Percentiles rank a stretch among this genome's conserved stretches.
Evolutionary conservation across 2,329 filamentous ascomycete species (phyloP).

Genomic region (Venturiaceae sp.): DNA sequence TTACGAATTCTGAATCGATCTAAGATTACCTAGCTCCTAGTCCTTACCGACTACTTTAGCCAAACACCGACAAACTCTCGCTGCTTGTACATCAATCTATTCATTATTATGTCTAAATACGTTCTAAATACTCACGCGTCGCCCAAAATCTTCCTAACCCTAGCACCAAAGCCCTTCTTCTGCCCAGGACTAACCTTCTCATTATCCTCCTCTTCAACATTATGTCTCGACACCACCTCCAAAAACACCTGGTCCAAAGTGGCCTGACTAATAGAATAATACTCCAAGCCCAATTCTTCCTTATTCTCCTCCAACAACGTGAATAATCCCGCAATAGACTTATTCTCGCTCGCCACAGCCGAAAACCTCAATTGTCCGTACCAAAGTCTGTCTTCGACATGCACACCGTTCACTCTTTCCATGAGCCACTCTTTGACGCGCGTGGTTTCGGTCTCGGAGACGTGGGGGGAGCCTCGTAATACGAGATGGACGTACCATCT

Average conservation of each 20-base stretch:
- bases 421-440: constrained; percentile 57
- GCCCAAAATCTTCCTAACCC: background rate
- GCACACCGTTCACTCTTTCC: constrained; percentile 50
- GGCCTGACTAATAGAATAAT: constrained; percentile 80
- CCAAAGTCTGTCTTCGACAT: constrained; percentile 63
- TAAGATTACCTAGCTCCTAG: too few relatives aligned
- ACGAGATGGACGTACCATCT: constrained; percentile 76
- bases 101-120: background rate
- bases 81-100: too few relatives aligned
- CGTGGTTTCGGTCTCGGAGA: constrained; percentile 57
- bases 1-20: too few relatives aligned
- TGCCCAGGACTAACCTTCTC: background rate
- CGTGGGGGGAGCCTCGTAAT: constrained; percentile 63
- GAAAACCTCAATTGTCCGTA: constrained; percentile 85
- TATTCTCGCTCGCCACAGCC: constrained; percentile 33
- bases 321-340: constrained; percentile 59
- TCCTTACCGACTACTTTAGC: too few relatives aligned
- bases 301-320: constrained; percentile 64
- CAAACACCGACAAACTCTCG: too few relatives aligned
- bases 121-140: background rate
- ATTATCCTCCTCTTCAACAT: constrained; percentile 59
- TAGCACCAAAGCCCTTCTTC: background rate
- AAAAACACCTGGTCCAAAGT: constrained; percentile 89
- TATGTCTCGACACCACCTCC: constrained; percentile 70
- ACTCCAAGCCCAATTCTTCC: constrained; percentile 60